Base-by-base conservation (phyloP, 2,329 filamentous ascomycete species). In the Tympanopsis confertula region DNA sequence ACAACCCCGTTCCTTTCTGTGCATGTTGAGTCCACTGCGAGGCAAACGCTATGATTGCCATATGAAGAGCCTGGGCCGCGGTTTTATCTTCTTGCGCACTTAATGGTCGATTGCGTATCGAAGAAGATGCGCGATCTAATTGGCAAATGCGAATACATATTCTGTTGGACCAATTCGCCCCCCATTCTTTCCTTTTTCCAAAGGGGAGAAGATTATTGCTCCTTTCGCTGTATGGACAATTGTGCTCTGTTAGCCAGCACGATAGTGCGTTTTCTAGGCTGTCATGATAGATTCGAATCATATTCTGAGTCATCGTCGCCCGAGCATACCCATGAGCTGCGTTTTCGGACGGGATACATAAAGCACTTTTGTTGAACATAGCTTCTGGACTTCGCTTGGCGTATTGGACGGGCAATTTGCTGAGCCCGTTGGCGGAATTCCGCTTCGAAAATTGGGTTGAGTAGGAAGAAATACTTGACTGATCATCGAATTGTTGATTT, bases 241-340 rank as follows among this genome's bases (percentile, higher is more conserved):
- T 65, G 38, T 55, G 52, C 44, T 63, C 61, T 4, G 60, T 64
- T 40, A 61, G 42, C 57, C 57, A 65, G 41, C 57, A 64, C 12
- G 56, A 59, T n/a, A 60, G 47, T 12, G 55, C 60, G 39, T 62
- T 61, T 45, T 62, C 60, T 48, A 65, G 59, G 41, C 57, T 58
- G 44, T 63, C 56, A 40, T 62, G 56, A 41, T 65, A 65, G 29
- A 65, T 59, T 39, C 54, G 58, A 35, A 64, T 50, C 38, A 65
- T 41, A 12, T 55, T 56, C 35, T 56, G 54, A 24, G 50, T 55
- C 45, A 64, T 47, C 26, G 54, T 50, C 5, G 50, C 51, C 20
- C 54, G 60, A 37, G 57, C 58, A 35, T 49, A 54, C 26, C 54
- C 48, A 15, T 47, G 10, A n/a, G 24, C 10, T 10, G n/a, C n/a